Conservation (phyloP, 2,329 filamentous ascomycete species). For the Aspergillus eucalypticola region DNA sequence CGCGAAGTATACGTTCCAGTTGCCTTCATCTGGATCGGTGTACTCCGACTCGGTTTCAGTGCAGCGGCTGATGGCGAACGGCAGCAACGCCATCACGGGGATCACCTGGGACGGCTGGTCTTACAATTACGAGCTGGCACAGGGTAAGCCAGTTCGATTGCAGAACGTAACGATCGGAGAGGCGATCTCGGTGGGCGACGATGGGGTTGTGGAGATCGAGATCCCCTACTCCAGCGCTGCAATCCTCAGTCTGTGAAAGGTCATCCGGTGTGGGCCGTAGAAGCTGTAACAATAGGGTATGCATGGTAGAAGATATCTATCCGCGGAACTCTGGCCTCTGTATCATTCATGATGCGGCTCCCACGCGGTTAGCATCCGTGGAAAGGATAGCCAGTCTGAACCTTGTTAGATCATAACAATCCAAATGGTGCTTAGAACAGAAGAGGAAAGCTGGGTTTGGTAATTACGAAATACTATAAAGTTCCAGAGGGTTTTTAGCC, state of each 20-base stretch:
- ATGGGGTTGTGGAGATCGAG: slow-evolving; percentile 36
- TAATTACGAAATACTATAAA: neutral
- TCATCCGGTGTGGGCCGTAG: neutral
- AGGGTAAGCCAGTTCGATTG: slow-evolving; percentile 56
- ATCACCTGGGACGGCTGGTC: slow-evolving; percentile 63
- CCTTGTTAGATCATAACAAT: neutral
- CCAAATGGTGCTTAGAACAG: neutral
- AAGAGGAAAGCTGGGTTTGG: neutral
- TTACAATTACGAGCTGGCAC: slow-evolving; percentile 61
- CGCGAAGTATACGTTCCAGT: slow-evolving; percentile 27
- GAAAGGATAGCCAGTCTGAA: neutral
- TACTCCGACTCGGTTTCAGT: slow-evolving; percentile 34
- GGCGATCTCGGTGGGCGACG: slow-evolving; percentile 33
- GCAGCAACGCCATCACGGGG: slow-evolving; percentile 63
- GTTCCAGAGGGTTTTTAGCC: neutral
- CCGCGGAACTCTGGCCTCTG: neutral
- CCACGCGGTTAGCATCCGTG: neutral
- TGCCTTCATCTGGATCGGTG: slow-evolving; percentile 20
- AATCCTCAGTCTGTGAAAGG: slow-evolving; percentile 15
- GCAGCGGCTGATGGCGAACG: slow-evolving; percentile 59
- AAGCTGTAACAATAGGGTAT: neutral
- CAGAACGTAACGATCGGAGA: slow-evolving; percentile 58
- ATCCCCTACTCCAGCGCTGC: slow-evolving; percentile 30
- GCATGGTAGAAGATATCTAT: slow-evolving; percentile 6
- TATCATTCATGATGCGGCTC: slow-evolving; percentile 1